Conservation (phyloP, 1,139 yeast species). For the Entelexis paramagnoliae region DNA sequence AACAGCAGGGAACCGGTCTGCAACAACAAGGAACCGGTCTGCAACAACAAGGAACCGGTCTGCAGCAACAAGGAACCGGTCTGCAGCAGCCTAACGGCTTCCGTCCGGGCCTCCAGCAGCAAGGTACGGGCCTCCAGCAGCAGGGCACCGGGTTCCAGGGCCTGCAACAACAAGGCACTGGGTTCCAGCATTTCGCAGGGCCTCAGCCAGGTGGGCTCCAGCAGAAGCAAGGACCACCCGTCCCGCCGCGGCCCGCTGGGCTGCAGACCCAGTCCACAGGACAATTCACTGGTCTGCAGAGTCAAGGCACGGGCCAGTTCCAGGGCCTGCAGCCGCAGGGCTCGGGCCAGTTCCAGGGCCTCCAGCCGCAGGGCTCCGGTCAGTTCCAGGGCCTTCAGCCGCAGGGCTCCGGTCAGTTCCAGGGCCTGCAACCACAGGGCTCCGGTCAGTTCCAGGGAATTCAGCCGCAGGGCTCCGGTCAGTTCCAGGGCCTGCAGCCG, state of each 20-base stretch:
- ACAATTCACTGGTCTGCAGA: background rate
- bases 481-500: conserved; percentile 7
- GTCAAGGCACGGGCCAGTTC: background rate
- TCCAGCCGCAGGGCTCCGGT: conserved; percentile 7
- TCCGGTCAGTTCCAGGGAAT: background rate
- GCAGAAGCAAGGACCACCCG: background rate
- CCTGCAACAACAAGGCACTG: background rate
- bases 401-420: conserved; percentile 4
- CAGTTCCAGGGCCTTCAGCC: conserved; percentile 1
- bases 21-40: background rate
- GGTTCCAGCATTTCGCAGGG: background rate
- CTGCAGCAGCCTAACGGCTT: background rate
- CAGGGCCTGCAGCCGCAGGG: conserved; percentile 8
- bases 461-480: background rate
- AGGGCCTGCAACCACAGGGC: background rate
- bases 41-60: background rate
- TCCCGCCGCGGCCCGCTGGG: background rate
- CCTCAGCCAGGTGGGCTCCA: background rate
- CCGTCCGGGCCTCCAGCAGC: conserved; percentile 1
- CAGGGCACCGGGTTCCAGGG: background rate
- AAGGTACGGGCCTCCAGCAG: background rate
- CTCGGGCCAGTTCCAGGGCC: conserved; percentile 1
- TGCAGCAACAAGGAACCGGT: conserved; percentile 2
- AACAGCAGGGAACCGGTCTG: background rate
- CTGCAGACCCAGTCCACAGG: background rate